Percentiles rank a stretch among this genome's conserved stretches.
Evolutionary conservation across 768 basidiomycete genomes (phyloP).

Genomic region (Hericium coralloides): DNA sequence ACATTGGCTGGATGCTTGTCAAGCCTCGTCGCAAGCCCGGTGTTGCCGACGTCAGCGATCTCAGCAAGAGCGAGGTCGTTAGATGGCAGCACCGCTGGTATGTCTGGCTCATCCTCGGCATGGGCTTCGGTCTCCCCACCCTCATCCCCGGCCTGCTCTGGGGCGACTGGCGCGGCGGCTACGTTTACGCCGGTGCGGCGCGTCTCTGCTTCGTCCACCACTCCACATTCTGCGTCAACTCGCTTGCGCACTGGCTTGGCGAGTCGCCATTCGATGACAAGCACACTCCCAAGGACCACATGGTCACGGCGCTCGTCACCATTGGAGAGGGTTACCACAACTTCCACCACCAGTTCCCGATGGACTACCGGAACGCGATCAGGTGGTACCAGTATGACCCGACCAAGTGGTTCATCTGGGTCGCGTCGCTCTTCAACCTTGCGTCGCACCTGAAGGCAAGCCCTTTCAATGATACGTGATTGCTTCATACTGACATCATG

Average conservation of each 20-base stretch:
- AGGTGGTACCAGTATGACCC: slow-evolving; percentile 92
- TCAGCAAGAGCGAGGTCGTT: slow-evolving; percentile 71
- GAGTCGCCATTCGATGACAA: slow-evolving; percentile 92
- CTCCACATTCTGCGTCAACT: slow-evolving; percentile 96
- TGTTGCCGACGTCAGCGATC: slow-evolving; percentile 82
- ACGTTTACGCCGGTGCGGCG: slow-evolving; percentile 73
- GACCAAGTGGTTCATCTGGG: slow-evolving; percentile 86
- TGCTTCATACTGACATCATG: background rate
- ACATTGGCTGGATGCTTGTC: slow-evolving; percentile 89
- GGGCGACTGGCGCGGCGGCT: slow-evolving; percentile 84
- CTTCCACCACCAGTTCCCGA: slow-evolving; percentile 96
- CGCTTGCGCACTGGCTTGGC: slow-evolving; percentile 93
- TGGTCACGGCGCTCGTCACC: slow-evolving; percentile 82
- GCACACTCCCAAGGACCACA: slow-evolving; percentile 85
- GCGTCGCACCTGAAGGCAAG: slow-evolving; percentile 47
- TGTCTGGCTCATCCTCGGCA: slow-evolving; percentile 54
- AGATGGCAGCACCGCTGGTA: slow-evolving; percentile 87
- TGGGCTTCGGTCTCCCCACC: slow-evolving; percentile 70
- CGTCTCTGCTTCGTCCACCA: slow-evolving; percentile 84
- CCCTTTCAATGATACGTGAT: background rate
- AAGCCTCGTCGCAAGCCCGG: slow-evolving; percentile 87
- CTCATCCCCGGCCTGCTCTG: slow-evolving; percentile 70
- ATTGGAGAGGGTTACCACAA: slow-evolving; percentile 98
- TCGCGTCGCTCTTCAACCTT: slow-evolving; percentile 46
- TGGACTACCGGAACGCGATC: slow-evolving; percentile 96